These are phyloP conservation scores for Dendrostoma leiphaemia DNA, from an alignment of 2,329 filamentous ascomycete genomes.

Conservation along the genomic window DNA sequence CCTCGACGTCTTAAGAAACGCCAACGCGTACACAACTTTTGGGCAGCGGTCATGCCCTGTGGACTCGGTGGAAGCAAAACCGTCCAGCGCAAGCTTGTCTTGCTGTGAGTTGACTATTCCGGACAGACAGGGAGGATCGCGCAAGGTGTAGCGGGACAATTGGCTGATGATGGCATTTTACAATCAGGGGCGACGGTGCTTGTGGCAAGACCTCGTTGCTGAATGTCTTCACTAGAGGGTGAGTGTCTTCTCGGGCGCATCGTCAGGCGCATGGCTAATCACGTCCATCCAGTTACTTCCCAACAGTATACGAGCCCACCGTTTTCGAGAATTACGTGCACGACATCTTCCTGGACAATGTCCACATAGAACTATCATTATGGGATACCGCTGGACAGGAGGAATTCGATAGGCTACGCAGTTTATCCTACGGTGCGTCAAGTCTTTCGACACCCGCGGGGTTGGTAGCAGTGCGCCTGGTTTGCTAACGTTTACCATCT, in stretches of 20 bases:
- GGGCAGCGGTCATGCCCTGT: slow-evolving; percentile 9
- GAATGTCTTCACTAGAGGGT: slow-evolving; percentile 99
- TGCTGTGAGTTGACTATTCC: slow-evolving; percentile 62
- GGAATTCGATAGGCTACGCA: slow-evolving; percentile 95
- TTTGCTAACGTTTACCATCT: slow-evolving; percentile 12
- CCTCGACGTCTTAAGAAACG: not conserved
- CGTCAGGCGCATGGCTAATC: not conserved
- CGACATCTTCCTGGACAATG: slow-evolving; percentile 97
- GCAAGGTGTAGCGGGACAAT: not conserved
- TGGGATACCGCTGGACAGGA: slow-evolving; percentile 99
- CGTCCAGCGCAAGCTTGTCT: slow-evolving; percentile 92
- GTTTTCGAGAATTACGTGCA: slow-evolving; percentile 99
- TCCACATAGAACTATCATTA: slow-evolving; percentile 93
- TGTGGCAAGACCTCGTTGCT: slow-evolving; percentile 95
- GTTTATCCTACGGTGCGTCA: slow-evolving; percentile 77
- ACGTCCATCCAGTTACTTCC: slow-evolving; percentile 72
- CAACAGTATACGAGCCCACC: slow-evolving; percentile 96
- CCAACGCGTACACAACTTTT: not conserved
- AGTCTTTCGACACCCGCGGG: too few relatives aligned
- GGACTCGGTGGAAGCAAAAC: slow-evolving; percentile 54
- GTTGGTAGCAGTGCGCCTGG: not conserved
- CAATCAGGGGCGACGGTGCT: slow-evolving; percentile 81
- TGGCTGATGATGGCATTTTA: slow-evolving; percentile 8
- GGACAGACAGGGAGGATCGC: not conserved
- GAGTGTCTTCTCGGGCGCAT: slow-evolving; percentile 33